Percentiles rank a stretch among this genome's conserved stretches.
These are phyloP conservation scores for Hordeum pubiflorum DNA, from an alignment of 202 grass and related monocot genomes.

Conservation along the genomic window DNA sequence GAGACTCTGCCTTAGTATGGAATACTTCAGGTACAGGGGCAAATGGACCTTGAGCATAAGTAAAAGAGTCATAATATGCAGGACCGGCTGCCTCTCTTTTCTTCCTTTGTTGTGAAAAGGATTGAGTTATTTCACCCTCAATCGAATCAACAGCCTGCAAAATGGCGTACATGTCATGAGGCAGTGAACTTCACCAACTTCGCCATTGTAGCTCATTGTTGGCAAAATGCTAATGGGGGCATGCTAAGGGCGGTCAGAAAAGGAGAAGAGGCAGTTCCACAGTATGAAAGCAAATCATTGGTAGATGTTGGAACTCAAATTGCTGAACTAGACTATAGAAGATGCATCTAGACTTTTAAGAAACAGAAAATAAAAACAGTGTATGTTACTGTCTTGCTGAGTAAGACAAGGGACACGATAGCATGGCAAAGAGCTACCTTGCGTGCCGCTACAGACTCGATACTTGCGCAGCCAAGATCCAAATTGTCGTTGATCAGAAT, in stretches of 20 bases:
- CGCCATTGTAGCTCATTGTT: background rate
- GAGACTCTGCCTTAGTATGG: conserved; percentile 56
- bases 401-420: background rate
- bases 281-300: background rate
- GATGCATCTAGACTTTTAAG: background rate
- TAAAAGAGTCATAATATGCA: conserved; percentile 60
- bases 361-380: background rate
- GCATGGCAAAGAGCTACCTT: conserved; percentile 44
- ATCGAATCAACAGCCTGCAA: conserved; percentile 61
- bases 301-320: background rate
- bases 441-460: conserved; percentile 59
- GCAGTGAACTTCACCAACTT: background rate
- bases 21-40: conserved; percentile 57
- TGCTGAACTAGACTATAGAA: background rate
- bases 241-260: background rate
- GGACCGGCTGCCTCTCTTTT: conserved; percentile 61
- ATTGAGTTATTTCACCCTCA: conserved; percentile 54
- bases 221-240: background rate
- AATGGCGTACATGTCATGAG: background rate
- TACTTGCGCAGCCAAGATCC: conserved; percentile 79
- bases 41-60: conserved; percentile 59
- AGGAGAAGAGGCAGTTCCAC: background rate
- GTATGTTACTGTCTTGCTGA: background rate
- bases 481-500: conserved; percentile 69
- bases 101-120: conserved; percentile 65